Percentiles rank a stretch among this genome's conserved stretches.
phyloP scores from a whole-genome alignment of 768 basidiomycete genomes.

The Crassisporium funariophilum region DNA sequence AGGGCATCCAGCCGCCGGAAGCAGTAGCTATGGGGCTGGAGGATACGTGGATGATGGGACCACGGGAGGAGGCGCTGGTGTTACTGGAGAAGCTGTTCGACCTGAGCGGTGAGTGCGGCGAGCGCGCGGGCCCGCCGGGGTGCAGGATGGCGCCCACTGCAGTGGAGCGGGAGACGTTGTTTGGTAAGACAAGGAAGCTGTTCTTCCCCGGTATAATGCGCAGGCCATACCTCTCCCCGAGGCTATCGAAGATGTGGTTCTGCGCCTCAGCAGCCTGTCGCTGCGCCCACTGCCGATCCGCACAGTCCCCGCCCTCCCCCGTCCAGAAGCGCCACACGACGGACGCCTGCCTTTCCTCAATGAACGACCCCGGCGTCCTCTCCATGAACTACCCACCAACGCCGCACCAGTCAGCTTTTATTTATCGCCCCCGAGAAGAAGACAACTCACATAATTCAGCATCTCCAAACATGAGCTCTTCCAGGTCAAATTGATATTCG shows the following conservation, averaged over 20 bases:
- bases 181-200: conserved; percentile 81
- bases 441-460: conserved; percentile 69
- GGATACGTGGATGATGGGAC: conserved; percentile 30
- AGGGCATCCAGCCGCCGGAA: too few species aligned
- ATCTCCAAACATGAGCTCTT: conserved; percentile 82
- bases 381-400: conserved; percentile 96
- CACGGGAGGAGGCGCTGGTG: conserved; percentile 30
- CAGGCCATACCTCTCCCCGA: conserved; percentile 81
- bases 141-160: conserved; percentile 81
- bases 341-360: conserved; percentile 82
- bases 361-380: conserved; percentile 82
- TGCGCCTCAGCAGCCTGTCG: conserved; percentile 89
- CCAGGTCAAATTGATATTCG: conserved; percentile 79
- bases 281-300: conserved; percentile 79
- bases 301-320: conserved; percentile 42
- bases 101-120: conserved; percentile 15
- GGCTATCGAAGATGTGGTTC: conserved; percentile 88
- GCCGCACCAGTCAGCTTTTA: too few species aligned
- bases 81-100: neutral
- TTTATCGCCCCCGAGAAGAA: neutral
- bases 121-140: conserved; percentile 55
- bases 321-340: conserved; percentile 89
- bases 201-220: conserved; percentile 82
- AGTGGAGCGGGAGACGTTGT: conserved; percentile 81
- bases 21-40: too few species aligned